phyloP scores from a whole-genome alignment of 176 grass and related monocot genomes.

The Secale cereale region DNA sequence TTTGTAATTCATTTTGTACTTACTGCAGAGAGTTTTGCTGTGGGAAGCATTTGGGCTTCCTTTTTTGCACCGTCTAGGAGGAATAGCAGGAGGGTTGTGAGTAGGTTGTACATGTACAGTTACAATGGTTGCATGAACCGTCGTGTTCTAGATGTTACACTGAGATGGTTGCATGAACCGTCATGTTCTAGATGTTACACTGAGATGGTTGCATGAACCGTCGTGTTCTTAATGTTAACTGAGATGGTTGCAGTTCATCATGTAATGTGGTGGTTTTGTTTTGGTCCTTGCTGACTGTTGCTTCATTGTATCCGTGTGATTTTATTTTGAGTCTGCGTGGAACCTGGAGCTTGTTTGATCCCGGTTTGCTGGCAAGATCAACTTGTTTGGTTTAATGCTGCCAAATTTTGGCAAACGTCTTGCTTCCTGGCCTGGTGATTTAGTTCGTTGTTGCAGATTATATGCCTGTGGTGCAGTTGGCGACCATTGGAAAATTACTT shows the following conservation, averaged over 20 bases:
- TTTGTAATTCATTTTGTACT: slow-evolving; percentile 22
- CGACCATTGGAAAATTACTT: background rate
- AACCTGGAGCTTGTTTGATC: too few species aligned
- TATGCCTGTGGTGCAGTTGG: background rate
- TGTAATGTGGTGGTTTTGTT: background rate
- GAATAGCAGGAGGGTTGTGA: background rate
- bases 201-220: too few species aligned
- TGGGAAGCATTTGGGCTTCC: background rate
- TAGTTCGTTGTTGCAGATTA: background rate
- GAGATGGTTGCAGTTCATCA: background rate
- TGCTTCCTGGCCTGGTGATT: background rate
- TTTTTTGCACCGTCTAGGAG: background rate
- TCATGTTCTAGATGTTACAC: too few species aligned
- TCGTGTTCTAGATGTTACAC: background rate
- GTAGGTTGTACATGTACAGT: slow-evolving; percentile 21
- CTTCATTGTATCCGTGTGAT: background rate
- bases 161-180: background rate
- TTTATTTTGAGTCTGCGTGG: background rate
- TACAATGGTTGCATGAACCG: background rate
- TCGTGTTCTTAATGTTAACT: too few species aligned
- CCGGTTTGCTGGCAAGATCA: background rate
- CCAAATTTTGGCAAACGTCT: background rate
- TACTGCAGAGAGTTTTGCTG: background rate
- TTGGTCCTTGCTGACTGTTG: background rate
- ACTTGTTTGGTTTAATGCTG: background rate